Conservation (phyloP, 163 green algal genomes). For the Scenedesmus sp. region DNA sequence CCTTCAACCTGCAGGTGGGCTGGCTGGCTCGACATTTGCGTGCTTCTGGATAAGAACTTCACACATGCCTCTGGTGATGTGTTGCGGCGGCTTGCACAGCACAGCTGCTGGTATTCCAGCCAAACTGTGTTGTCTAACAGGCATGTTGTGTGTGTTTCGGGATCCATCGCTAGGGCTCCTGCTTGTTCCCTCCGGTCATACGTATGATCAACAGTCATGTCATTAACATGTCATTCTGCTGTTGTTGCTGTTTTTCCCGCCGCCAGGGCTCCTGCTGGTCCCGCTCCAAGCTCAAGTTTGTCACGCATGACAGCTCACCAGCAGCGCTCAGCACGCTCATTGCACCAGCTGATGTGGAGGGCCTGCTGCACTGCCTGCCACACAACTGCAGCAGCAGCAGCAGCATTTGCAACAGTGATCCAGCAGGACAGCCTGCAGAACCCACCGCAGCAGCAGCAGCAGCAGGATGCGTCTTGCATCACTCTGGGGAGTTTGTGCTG, state of each 20-base stretch:
- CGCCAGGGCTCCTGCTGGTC: conserved; percentile 70
- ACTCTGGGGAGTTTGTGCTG: background rate
- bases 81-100: background rate
- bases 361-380: conserved; percentile 45
- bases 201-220: no score
- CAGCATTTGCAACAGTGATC: background rate
- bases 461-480: background rate
- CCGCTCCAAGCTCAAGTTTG: conserved; percentile 80
- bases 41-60: no score
- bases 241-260: background rate
- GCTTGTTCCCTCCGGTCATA: no score
- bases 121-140: no score
- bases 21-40: no score
- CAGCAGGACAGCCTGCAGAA: background rate
- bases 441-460: background rate
- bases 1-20: conserved; percentile 83
- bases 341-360: conserved; percentile 64
- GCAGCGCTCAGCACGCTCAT: conserved; percentile 57
- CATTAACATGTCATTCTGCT: no score
- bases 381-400: background rate
- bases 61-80: no score
- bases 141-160: no score
- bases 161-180: no score
- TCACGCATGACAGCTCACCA: conserved; percentile 70
- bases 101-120: no score